Conservation (phyloP, 2,329 filamentous ascomycete species). For the Amesomyces nigricolor region DNA sequence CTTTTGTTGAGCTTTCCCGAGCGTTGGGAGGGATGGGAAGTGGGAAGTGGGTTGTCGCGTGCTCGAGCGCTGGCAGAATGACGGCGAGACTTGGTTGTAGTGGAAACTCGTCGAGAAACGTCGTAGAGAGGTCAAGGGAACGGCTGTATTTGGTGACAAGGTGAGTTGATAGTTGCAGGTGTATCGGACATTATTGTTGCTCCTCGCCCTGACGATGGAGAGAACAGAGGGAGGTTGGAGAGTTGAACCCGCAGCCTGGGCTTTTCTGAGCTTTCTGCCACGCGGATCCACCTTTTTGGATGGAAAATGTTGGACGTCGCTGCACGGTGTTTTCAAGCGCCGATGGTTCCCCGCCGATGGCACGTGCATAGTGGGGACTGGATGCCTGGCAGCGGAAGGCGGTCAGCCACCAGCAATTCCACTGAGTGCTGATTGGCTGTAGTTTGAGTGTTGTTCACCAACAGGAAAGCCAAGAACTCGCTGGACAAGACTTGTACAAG, state of each 20-base stretch:
- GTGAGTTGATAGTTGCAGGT: background rate
- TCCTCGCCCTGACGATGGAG: background rate
- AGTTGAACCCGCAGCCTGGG: constrained; percentile 1
- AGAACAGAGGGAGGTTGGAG: background rate
- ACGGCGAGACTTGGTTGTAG: background rate
- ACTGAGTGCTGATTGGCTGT: too few species aligned
- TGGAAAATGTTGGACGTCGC: constrained; percentile 12
- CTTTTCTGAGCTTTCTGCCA: constrained; percentile 8
- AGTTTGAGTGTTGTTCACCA: too few species aligned
- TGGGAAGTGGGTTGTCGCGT: background rate
- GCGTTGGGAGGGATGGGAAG: background rate
- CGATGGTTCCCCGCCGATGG: constrained; percentile 19
- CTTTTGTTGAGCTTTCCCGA: background rate
- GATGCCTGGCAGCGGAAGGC: constrained; percentile 15
- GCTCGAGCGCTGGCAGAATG: background rate
- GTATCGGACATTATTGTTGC: constrained; percentile 16
- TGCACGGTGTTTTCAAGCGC: constrained; percentile 8
- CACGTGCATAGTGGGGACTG: constrained; percentile 16
- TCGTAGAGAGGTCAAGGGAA: background rate
- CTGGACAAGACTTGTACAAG: too few species aligned
- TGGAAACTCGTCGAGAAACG: background rate
- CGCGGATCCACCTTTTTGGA: constrained; percentile 2
- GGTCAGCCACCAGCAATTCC: constrained; percentile 7
- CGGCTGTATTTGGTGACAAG: constrained; percentile 5
- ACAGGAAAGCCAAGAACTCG: too few species aligned